phyloP scores from a whole-genome alignment of 768 basidiomycete genomes.

The Rhodotorula kratochvilovae region DNA sequence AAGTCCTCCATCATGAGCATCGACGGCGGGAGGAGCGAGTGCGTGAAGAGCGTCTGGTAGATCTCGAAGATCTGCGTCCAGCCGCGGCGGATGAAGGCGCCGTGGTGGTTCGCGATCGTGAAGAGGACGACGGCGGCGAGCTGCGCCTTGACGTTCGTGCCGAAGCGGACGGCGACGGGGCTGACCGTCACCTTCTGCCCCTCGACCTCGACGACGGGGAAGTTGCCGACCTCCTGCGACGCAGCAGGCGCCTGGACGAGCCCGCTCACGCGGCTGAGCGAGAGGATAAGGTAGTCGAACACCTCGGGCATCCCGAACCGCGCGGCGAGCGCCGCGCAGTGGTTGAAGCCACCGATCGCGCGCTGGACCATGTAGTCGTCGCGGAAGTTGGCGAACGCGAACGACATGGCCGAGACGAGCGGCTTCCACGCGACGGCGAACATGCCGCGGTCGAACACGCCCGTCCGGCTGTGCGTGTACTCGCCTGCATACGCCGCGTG shows the following conservation, averaged over 20 bases:
- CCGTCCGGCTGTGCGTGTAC: constrained; percentile 71
- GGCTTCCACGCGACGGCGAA: constrained; percentile 91
- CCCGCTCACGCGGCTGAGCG: constrained; percentile 85
- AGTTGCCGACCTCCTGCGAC: constrained; percentile 65
- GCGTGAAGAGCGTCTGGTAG: constrained; percentile 91
- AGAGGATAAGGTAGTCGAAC: constrained; percentile 91
- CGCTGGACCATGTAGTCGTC: constrained; percentile 95
- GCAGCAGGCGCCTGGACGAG: constrained; percentile 63
- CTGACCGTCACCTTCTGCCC: constrained; percentile 85
- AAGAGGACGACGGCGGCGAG: constrained; percentile 94
- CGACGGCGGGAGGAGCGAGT: constrained; percentile 79
- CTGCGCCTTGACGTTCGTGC: constrained; percentile 90
- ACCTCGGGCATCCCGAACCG: constrained; percentile 87
- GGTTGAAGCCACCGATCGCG: constrained; percentile 90
- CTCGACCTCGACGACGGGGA: constrained; percentile 84
- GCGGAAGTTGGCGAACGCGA: constrained; percentile 91
- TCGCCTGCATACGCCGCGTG: constrained; percentile 51
- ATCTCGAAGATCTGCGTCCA: constrained; percentile 98
- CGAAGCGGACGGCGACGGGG: constrained; percentile 84
- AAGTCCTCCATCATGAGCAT: constrained; percentile 99
- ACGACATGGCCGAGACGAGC: constrained; percentile 86
- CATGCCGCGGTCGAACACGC: constrained; percentile 82
- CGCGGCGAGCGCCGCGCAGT: constrained; percentile 88
- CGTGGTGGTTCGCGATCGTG: constrained; percentile 94
- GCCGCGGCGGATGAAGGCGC: constrained; percentile 84